Percentiles rank a stretch among this genome's conserved stretches.
phyloP scores from a whole-genome alignment of 1,284 basidiomycete species.

The Serendipita sp. region DNA sequence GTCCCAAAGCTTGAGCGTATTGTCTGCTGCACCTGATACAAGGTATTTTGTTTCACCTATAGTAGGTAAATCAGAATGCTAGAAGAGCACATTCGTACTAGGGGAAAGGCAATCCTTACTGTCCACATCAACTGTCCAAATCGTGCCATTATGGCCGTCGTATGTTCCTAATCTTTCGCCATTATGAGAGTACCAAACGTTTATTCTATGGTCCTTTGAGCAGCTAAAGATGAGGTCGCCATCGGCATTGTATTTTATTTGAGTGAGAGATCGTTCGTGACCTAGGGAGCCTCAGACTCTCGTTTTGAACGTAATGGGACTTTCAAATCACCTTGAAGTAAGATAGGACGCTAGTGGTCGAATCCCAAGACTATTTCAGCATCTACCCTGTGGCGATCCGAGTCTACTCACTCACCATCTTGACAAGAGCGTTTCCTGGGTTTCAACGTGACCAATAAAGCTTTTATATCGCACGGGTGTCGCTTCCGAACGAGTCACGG shows the following conservation, averaged over 20 bases:
- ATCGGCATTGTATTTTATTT: slow-evolving; percentile 91
- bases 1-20: slow-evolving; percentile 83
- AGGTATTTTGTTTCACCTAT: slow-evolving; percentile 75
- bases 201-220: slow-evolving; percentile 91
- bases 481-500: neutral
- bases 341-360: slow-evolving; percentile 17
- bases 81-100: neutral
- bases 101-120: slow-evolving; percentile 39
- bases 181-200: slow-evolving; percentile 98
- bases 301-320: neutral
- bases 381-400: neutral
- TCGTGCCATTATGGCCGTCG: slow-evolving; percentile 88
- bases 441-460: neutral
- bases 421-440: neutral
- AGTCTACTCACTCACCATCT: neutral
- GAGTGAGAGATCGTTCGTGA: slow-evolving; percentile 96
- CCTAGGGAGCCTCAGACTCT: slow-evolving; percentile 32
- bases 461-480: neutral
- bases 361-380: slow-evolving; percentile 2
- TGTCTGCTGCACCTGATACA: slow-evolving; percentile 83
- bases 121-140: slow-evolving; percentile 95
- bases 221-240: slow-evolving; percentile 93
- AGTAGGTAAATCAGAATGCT: neutral
- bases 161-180: slow-evolving; percentile 96
- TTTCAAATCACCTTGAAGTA: slow-evolving; percentile 18